phyloP scores from a whole-genome alignment of 2,329 filamentous ascomycete genomes.

The Myotisia sp. region DNA sequence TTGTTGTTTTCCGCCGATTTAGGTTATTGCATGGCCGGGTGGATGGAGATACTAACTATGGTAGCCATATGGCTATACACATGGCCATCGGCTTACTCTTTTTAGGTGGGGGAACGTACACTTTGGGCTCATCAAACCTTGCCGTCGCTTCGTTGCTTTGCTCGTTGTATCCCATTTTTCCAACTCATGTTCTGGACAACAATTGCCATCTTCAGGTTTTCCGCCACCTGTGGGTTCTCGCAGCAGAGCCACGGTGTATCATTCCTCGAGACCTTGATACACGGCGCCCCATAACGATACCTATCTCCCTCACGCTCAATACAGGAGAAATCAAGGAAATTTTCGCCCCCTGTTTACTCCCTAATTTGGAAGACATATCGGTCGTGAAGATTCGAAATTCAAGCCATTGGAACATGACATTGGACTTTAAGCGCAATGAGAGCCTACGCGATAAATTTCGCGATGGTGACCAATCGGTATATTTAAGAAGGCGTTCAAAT shows the following conservation, averaged over 20 bases:
- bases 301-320: slow-evolving; percentile 51
- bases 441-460: slow-evolving; percentile 50
- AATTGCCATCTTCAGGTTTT: slow-evolving; percentile 90
- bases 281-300: slow-evolving; percentile 59
- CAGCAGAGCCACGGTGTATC: slow-evolving; percentile 76
- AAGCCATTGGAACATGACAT: slow-evolving; percentile 65
- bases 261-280: slow-evolving; percentile 79
- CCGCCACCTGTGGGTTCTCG: slow-evolving; percentile 92
- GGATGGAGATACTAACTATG: slow-evolving; percentile 72
- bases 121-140: slow-evolving; percentile 75
- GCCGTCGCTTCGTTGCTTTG: slow-evolving; percentile 76
- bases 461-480: slow-evolving; percentile 53
- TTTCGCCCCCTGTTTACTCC: slow-evolving; percentile 44
- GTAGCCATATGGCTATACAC: slow-evolving; percentile 83
- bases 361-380: slow-evolving; percentile 26
- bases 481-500: slow-evolving; percentile 55
- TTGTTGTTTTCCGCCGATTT: slow-evolving; percentile 69
- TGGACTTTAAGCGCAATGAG: slow-evolving; percentile 56
- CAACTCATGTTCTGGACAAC: slow-evolving; percentile 79
- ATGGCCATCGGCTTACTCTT: slow-evolving; percentile 85
- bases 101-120: slow-evolving; percentile 80
- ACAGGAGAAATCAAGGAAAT: slow-evolving; percentile 23
- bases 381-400: slow-evolving; percentile 31
- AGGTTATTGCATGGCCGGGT: slow-evolving; percentile 78
- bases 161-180: slow-evolving; percentile 89